Percentiles rank a stretch among this genome's conserved stretches.
phyloP scores from a whole-genome alignment of 495 filamentous ascomycete species.

The Xylaria longipes region DNA sequence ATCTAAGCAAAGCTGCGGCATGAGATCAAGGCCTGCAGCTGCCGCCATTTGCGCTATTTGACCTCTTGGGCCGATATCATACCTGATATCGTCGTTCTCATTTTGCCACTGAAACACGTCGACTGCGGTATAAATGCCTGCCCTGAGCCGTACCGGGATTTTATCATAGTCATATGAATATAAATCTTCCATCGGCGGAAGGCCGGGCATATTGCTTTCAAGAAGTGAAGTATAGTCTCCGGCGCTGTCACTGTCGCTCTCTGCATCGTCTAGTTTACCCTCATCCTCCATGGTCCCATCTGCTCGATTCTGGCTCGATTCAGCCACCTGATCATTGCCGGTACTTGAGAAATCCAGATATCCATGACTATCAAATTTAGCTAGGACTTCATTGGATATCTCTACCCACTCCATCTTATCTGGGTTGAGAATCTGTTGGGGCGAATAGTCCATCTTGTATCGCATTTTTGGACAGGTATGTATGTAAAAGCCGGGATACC shows the following conservation, averaged over 20 bases:
- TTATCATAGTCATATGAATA: slow-evolving; percentile 66
- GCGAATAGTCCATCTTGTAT: slow-evolving; percentile 89
- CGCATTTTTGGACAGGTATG: slow-evolving; percentile 60
- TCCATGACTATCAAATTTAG: slow-evolving; percentile 66
- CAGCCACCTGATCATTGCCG: slow-evolving; percentile 44
- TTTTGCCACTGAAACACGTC: slow-evolving; percentile 72
- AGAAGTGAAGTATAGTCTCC: slow-evolving; percentile 65
- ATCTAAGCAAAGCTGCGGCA: slow-evolving; percentile 59
- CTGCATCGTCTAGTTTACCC: slow-evolving; percentile 24
- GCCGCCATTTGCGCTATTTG: slow-evolving; percentile 79
- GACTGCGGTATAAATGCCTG: slow-evolving; percentile 45
- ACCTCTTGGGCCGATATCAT: slow-evolving; percentile 54
- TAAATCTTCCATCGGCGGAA: slow-evolving; percentile 70
- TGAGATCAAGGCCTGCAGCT: slow-evolving; percentile 71
- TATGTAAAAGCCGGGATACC: slow-evolving; percentile 60
- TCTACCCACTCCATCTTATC: slow-evolving; percentile 76
- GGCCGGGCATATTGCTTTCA: slow-evolving; percentile 75
- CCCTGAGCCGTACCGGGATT: slow-evolving; percentile 43
- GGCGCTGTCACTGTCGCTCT: slow-evolving; percentile 34
- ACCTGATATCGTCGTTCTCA: slow-evolving; percentile 50
- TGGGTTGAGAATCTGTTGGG: slow-evolving; percentile 84
- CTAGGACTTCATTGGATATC: slow-evolving; percentile 69
- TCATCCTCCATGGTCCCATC: slow-evolving; percentile 45
- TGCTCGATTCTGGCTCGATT: slow-evolving; percentile 26
- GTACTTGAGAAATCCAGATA: slow-evolving; percentile 70